Evolutionary conservation across 345 rosid species (phyloP).

Genomic region (Lenwebbia sp.): DNA sequence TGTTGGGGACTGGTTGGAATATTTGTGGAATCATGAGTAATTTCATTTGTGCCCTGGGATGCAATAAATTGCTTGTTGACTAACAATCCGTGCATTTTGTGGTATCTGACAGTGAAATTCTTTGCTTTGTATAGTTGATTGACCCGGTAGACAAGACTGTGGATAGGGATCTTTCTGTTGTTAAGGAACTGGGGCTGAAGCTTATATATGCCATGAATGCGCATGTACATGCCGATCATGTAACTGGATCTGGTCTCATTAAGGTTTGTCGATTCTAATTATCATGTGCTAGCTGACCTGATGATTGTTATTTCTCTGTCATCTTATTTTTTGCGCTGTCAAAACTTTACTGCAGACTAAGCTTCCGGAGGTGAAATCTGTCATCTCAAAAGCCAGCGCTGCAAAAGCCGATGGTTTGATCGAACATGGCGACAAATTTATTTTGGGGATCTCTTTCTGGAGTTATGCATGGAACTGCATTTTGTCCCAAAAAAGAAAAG

Average conservation of each 20-base stretch:
- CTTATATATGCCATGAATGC: conserved; percentile 84
- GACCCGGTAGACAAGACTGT: no score
- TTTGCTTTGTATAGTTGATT: no score
- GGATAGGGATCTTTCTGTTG: conserved; percentile 39
- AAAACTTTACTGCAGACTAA: conserved; percentile 30
- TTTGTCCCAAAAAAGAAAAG: no score
- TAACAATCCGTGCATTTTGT: neutral
- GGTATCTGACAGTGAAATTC: neutral
- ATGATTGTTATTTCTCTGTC: neutral
- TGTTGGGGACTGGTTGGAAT: neutral
- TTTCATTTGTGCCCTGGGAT: neutral
- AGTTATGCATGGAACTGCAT: no score
- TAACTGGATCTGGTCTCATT: conserved; percentile 80
- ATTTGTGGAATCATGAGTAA: neutral
- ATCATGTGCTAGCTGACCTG: neutral
- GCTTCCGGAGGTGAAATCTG: conserved; percentile 53
- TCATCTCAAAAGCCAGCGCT: conserved; percentile 71
- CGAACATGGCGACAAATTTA: no score
- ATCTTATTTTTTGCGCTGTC: neutral
- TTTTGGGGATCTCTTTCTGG: no score
- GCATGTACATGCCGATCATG: conserved; percentile 97
- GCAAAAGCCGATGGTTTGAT: no score
- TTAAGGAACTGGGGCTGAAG: conserved; percentile 67
- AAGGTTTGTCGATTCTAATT: conserved; percentile 31
- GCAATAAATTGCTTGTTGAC: neutral